phyloP scores from a whole-genome alignment of 1,139 yeast species.

The Yamadazyma atlantica region DNA sequence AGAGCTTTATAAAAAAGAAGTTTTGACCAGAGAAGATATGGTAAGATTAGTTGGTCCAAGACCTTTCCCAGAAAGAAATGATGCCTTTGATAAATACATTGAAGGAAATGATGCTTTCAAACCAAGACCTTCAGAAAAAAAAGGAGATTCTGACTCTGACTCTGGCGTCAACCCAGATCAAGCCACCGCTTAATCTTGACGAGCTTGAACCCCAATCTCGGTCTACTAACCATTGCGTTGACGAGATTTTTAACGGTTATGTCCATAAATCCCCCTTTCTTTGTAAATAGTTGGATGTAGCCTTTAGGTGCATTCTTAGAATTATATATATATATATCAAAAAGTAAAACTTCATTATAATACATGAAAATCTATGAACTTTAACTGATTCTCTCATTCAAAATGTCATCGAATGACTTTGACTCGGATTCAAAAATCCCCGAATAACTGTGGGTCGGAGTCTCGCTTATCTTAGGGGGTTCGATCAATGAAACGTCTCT shows the following conservation, averaged over 20 bases:
- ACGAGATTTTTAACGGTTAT: too few species aligned
- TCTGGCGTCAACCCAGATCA: conserved; percentile 1
- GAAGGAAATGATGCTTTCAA: conserved; percentile 45
- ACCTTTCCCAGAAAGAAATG: conserved; percentile 75
- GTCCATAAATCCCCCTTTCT: not conserved
- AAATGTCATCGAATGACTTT: conserved; percentile 1
- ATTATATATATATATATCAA: conserved; percentile 1
- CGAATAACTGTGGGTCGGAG: not conserved
- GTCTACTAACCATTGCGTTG: too few species aligned
- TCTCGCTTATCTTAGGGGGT: not conserved
- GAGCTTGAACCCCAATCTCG: too few species aligned
- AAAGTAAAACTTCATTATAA: too few species aligned
- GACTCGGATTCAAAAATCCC: too few species aligned
- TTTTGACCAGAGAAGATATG: conserved; percentile 81
- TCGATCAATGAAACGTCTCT: not conserved
- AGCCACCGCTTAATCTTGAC: conserved; percentile 1
- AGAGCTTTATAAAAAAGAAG: conserved; percentile 65
- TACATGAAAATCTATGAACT: not conserved
- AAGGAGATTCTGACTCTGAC: conserved; percentile 7
- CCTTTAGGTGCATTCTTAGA: not conserved
- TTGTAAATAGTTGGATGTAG: conserved; percentile 4
- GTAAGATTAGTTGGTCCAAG: conserved; percentile 69
- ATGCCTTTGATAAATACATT: conserved; percentile 76
- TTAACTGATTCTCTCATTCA: not conserved
- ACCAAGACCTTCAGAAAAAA: conserved; percentile 20